phyloP scores from a whole-genome alignment of 345 rosid genomes.

The Reutealis trisperma region DNA sequence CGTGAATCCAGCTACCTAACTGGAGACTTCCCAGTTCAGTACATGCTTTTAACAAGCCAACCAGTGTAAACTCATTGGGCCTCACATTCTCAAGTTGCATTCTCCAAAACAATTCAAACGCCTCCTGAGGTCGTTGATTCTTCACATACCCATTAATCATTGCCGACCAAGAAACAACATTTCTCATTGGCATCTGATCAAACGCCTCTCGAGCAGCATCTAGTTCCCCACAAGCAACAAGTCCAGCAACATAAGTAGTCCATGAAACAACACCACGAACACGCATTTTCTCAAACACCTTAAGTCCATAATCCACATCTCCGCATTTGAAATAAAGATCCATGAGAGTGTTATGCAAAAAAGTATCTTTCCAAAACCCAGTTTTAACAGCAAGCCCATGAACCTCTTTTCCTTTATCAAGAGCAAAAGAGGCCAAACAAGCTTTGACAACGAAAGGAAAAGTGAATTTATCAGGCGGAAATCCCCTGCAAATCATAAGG shows the following conservation, averaged over 20 bases:
- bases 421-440: constrained; percentile 40
- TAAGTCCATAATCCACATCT: constrained; percentile 41
- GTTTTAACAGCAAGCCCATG: constrained; percentile 63
- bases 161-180: constrained; percentile 74
- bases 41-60: constrained; percentile 58
- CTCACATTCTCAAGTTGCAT: constrained; percentile 55
- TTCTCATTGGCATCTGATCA: constrained; percentile 54
- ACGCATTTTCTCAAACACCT: constrained; percentile 57
- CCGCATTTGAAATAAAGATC: constrained; percentile 63
- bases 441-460: constrained; percentile 71
- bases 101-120: constrained; percentile 52
- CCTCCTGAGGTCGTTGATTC: constrained; percentile 50
- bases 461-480: constrained; percentile 66
- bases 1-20: constrained; percentile 67
- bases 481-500: constrained; percentile 49
- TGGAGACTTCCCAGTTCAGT: constrained; percentile 56
- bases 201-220: constrained; percentile 53
- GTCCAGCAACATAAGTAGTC: constrained; percentile 72
- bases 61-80: constrained; percentile 70
- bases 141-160: constrained; percentile 64
- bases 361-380: constrained; percentile 49
- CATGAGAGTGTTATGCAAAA: constrained; percentile 61
- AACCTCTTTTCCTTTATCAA: constrained; percentile 48
- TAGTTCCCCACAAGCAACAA: constrained; percentile 46
- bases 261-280: constrained; percentile 59